These are phyloP conservation scores for Eimeria acervulina DNA, from an alignment of 169 alveolate genomes.

Conservation along the genomic window DNA sequence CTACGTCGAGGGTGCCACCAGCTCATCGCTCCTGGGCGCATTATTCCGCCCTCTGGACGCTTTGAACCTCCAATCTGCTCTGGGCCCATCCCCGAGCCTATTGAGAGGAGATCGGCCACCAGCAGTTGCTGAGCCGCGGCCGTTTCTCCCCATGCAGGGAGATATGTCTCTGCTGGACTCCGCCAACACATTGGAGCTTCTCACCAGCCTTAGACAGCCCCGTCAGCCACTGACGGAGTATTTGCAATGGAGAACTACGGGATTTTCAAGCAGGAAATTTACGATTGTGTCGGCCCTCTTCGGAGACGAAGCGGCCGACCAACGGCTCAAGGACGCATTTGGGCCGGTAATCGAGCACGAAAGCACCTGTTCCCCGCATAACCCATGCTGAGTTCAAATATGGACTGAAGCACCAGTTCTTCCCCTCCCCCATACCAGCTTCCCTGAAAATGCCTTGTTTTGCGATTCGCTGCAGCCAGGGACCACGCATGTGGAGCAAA, in stretches of 20 bases:
- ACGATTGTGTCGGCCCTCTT: constrained; percentile 70
- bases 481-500: constrained; percentile 51
- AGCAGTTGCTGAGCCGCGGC: neutral
- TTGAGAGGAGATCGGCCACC: constrained; percentile 26
- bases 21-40: constrained; percentile 29
- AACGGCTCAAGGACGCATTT: constrained; percentile 30
- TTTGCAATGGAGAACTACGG: constrained; percentile 27
- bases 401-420: neutral
- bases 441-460: neutral
- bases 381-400: neutral
- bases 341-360: constrained; percentile 61
- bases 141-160: constrained; percentile 36
- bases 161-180: constrained; percentile 64
- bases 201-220: constrained; percentile 21
- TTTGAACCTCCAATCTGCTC: constrained; percentile 36
- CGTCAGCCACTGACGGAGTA: constrained; percentile 1
- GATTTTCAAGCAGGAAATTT: constrained; percentile 40
- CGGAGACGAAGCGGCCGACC: constrained; percentile 67
- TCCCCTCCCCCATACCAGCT: neutral
- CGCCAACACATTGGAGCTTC: constrained; percentile 48
- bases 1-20: constrained; percentile 26
- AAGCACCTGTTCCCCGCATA: neutral
- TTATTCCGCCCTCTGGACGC: constrained; percentile 56
- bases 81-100: constrained; percentile 36
- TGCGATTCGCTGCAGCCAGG: constrained; percentile 32